Base-by-base conservation (phyloP, 2,329 filamentous ascomycete species). In the Colletotrichum aenigma region DNA sequence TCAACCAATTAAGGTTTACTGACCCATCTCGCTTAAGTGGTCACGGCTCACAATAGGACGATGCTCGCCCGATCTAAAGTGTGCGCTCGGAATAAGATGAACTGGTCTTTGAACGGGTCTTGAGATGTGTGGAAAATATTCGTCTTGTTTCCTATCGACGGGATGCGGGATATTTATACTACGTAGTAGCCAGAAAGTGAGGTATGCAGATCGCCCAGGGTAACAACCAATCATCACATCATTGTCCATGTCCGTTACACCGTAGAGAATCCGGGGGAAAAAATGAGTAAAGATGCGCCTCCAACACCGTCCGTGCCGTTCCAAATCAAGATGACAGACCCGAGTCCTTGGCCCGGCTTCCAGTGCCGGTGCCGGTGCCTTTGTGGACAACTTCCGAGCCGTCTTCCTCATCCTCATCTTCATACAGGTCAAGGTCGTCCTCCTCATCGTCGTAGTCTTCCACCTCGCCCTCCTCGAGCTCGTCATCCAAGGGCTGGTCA, bases 401-500 rank as follows among this genome's bases (percentile, higher is more conserved):
- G 36, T 55, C 43, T 55, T 72, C 75, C 36, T 76, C 74, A 9
- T 78, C 77, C n/a, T 75, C 71, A 13, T 78, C 76, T 38, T 78
- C 75, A 43, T 69, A 64, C 16, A 78, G 36, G 16, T 78, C 74
- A 21, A 79, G 70, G 21, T 80, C 78, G 13, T 78, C 5, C 80
- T 79, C 6, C n/a, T 82, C 78, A 21, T 80, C 75, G 4, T 79
- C 77, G 15, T 82, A 81, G 10, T 75, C 64, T 48, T 79, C 77
- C n/a, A 79, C 80, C 13, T 81, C 81, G 10, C 81, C 79, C 3
- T 79, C 81, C 3, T 81, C 80, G 3, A 79, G 78, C 1, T 83
- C 81, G 8, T 81, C 79, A 3, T 81, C 78, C 4, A 79, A 79
- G 4, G 78, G 77, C 3, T 81, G 80, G 2, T 79, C 80, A 3